Evolutionary conservation across 352 stramenopile species (phyloP).

Genomic region (Lagenidium giganteum): DNA sequence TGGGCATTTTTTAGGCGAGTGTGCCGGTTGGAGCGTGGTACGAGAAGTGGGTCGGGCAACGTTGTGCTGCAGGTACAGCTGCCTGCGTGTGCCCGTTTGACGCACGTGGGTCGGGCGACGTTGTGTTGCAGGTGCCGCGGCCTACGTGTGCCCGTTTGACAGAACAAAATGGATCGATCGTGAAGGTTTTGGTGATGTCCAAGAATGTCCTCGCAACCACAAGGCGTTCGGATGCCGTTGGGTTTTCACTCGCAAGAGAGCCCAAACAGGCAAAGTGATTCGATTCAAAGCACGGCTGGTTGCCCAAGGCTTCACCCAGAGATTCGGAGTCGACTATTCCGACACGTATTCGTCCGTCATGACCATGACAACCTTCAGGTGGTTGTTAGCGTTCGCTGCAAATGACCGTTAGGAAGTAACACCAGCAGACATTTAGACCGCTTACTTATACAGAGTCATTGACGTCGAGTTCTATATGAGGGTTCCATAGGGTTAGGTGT

Average conservation of each 20-base stretch:
- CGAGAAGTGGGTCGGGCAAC: too few species aligned
- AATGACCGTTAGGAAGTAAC: constrained; percentile 6
- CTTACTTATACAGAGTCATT: constrained; percentile 12
- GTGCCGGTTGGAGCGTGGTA: too few species aligned
- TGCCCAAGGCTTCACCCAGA: constrained; percentile 12
- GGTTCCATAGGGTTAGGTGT: constrained; percentile 13
- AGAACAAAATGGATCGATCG: too few species aligned
- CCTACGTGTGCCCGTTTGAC: too few species aligned
- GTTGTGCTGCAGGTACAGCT: too few species aligned
- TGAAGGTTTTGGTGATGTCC: constrained; percentile 11
- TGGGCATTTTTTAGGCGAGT: too few species aligned
- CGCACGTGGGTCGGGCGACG: too few species aligned
- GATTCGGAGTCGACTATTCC: constrained; percentile 12
- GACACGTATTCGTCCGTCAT: constrained; percentile 19
- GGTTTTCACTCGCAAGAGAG: constrained; percentile 8
- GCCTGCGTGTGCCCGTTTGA: too few species aligned
- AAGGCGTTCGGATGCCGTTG: constrained; percentile 9
- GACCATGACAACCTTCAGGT: constrained; percentile 15
- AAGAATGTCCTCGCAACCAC: constrained; percentile 8
- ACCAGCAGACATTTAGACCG: constrained; percentile 17
- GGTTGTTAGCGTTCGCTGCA: constrained; percentile 15
- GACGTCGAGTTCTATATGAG: constrained; percentile 16
- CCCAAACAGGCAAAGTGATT: constrained; percentile 3
- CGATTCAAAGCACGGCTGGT: constrained; percentile 12
- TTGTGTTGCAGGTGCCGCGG: too few species aligned